Evolutionary conservation across 495 filamentous ascomycete species (phyloP), one percentile per base, ranked within the genome.

Genomic region (Aspergillus sparsus): DNA sequence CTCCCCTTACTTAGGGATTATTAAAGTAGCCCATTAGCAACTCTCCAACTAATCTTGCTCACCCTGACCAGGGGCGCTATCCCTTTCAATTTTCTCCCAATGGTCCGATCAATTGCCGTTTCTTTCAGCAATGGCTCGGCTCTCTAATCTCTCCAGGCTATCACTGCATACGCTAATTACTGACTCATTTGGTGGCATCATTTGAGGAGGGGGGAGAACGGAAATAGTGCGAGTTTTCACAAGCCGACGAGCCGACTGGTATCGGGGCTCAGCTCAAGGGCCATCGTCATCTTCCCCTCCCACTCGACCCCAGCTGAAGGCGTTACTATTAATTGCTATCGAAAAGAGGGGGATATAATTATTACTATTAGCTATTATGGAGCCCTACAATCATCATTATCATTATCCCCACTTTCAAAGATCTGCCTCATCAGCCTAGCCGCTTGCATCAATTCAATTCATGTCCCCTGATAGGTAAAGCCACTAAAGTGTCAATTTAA

Each of bases 1-100:
- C 31, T 61, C 34, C 58, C 58, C 58, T 61, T 61, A 45, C 57
- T 52, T 59, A 13, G 33, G 8, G 33, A 27, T 50, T 27, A 39
- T 55, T 46, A 53, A 27, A 27, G 21, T 27, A 27, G 21, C 21
- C 35, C 18, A 47, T 7, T 32, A 13, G 15, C 7, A 47, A 6
- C 15, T 47, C 18, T 45, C 51, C 21, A 27, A 27, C 21, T 50
- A 51, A 54, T 59, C 51, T 47, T 36, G 61, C 51, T 16, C 35
- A 36, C 53, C 61, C 47, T 55, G 55, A 7, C 55, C 36, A 55
- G 55, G 50, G 55, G 50, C 55, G 34, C 36, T 10, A 51, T 51
- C 49, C 49, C 49, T 51, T 51, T n/a, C 49, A 34, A 3, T 11
- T 9, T 11, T 51, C 7, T 4, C 7, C 11, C 49, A 34, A 51